Conservation (phyloP, 2,329 filamentous ascomycete genomes). For the Aspergillus sp. region DNA sequence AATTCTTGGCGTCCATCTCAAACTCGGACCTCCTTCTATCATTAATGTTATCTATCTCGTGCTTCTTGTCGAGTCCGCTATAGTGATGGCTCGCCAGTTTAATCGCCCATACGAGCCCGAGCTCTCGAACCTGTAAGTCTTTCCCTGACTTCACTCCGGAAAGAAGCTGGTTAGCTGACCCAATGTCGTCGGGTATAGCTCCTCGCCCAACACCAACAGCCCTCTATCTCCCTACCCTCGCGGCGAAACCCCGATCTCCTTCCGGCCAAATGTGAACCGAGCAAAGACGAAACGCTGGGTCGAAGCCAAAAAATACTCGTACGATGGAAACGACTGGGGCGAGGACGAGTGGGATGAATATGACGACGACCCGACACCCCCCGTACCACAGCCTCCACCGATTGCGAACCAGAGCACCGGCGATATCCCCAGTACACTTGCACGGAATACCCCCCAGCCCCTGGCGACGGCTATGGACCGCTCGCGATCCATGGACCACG, state of each 20-base stretch:
- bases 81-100: conserved; percentile 28
- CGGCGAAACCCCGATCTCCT: conserved; percentile 53
- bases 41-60: conserved; percentile 2
- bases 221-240: conserved; percentile 27
- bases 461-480: conserved; percentile 31
- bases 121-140: conserved; percentile 25
- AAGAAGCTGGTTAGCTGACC: neutral
- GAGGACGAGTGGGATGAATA: conserved; percentile 62
- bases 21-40: neutral
- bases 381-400: conserved; percentile 19
- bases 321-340: conserved; percentile 94
- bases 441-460: conserved; percentile 11
- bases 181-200: neutral
- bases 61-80: conserved; percentile 4
- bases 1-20: neutral
- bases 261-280: conserved; percentile 83
- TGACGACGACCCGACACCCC: conserved; percentile 56
- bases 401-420: conserved; percentile 27
- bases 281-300: conserved; percentile 94
- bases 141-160: neutral
- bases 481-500: conserved; percentile 41
- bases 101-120: conserved; percentile 23
- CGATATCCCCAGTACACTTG: conserved; percentile 14
- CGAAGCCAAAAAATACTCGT: conserved; percentile 79
- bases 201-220: conserved; percentile 17